Conservation (phyloP, 192 early-diverging fungal species). For the Podila clonocystis region DNA sequence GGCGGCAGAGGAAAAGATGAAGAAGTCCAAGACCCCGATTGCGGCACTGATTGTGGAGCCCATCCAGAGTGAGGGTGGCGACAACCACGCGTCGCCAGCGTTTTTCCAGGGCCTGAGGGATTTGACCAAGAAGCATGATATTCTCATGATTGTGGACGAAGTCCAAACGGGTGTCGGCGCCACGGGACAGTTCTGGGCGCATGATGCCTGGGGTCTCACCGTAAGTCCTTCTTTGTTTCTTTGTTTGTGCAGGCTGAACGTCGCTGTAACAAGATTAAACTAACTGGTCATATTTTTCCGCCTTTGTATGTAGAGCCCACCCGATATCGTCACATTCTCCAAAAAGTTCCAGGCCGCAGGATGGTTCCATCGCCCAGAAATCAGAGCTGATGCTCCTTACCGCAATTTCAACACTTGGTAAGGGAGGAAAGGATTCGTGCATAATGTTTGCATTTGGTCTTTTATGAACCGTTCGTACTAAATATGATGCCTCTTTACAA, state of each 20-base stretch:
- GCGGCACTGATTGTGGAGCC: constrained; percentile 77
- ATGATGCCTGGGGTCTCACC: constrained; percentile 73
- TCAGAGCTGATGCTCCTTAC: constrained; percentile 69
- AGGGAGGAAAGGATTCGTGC: background rate
- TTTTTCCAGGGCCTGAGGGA: constrained; percentile 73
- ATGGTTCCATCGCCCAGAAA: constrained; percentile 67
- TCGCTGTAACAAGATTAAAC: too few species aligned
- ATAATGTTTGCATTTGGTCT: background rate
- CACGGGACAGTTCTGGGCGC: constrained; percentile 81
- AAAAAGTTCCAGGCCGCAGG: constrained; percentile 85
- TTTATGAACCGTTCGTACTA: background rate
- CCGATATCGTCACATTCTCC: constrained; percentile 82
- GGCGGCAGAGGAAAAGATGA: constrained; percentile 60
- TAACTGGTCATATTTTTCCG: too few species aligned
- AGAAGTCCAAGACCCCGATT: constrained; percentile 58
- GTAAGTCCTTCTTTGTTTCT: constrained; percentile 6
- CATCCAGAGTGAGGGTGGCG: constrained; percentile 81
- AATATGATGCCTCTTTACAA: background rate
- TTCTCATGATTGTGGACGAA: constrained; percentile 82
- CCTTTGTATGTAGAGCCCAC: constrained; percentile 55
- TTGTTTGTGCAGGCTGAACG: background rate
- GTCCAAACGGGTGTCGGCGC: constrained; percentile 82
- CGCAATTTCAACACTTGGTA: constrained; percentile 80
- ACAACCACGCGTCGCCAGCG: constrained; percentile 69
- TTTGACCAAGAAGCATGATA: constrained; percentile 62